Evolutionary conservation across 768 basidiomycete species (phyloP), one percentile per base, ranked within the genome.

Genomic region (Myochromella boudieri): DNA sequence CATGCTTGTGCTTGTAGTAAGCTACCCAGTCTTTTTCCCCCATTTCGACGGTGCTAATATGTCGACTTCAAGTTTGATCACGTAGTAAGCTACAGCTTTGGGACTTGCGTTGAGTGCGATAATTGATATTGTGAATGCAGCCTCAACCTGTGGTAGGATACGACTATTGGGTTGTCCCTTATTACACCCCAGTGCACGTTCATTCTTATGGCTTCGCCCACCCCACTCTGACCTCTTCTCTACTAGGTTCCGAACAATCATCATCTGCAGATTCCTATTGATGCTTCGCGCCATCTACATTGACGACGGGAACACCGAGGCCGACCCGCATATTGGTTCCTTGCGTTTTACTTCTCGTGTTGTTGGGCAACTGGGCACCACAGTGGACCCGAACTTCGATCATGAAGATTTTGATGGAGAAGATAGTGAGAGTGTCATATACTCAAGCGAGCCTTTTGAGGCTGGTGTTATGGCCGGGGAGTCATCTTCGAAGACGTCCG

Each of bases 121-220:
- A n/a, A n/a, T n/a, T n/a, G n/a, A n/a, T n/a, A n/a, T n/a, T n/a
- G n/a, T n/a, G n/a, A 26, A 25, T 39, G 5, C 33, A 66, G 63
- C 62, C 65, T 14, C 36, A 53, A 42, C 58, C 60, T 27, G 62
- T 60, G 3, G 60, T 63, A 1, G 60, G 62, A 6, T 67, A 65
- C 44, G 62, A 64, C 37, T 67, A 65, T 44, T 67, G 63, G 65
- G 63, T 67, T 12, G 65, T 67, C 6, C 65, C 65, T 10, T 67
- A 64, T 41, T 67, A 62, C 27, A 66, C 62, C 0, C 65, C 65
- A 31, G 65, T 65, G 65, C 64, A 52, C 22, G 65, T 54, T 7
- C 15, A 21, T 17, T 9, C 32, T 4, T 22, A 21, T 17, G 40
- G 22, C 8, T 9, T 2, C 11, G 10, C 11, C 11, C 28, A 15